These are phyloP conservation scores for Phytophthora colocasiae DNA, from an alignment of 352 stramenopile species.

Conservation along the genomic window DNA sequence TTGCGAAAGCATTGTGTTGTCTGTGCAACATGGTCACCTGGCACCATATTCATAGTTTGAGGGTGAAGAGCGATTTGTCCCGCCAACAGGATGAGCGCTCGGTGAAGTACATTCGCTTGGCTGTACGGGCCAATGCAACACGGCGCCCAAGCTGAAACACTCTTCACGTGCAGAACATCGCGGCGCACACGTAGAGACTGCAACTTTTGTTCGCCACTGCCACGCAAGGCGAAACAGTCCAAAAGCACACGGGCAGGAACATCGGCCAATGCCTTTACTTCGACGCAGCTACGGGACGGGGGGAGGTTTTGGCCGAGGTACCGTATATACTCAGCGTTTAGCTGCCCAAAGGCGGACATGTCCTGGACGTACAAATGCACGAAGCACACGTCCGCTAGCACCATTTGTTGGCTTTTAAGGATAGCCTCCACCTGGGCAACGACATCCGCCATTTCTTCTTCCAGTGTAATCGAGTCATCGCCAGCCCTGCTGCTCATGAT, in stretches of 20 bases:
- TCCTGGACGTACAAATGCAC: conserved; percentile 97
- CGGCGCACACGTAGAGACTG: conserved; percentile 62
- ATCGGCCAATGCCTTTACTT: conserved; percentile 67
- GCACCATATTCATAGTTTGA: conserved; percentile 93
- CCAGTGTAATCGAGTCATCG: conserved; percentile 43
- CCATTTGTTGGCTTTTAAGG: conserved; percentile 55
- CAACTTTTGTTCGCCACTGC: conserved; percentile 70
- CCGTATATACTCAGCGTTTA: conserved; percentile 95
- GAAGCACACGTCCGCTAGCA: conserved; percentile 93
- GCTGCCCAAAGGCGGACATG: conserved; percentile 93
- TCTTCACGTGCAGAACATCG: conserved; percentile 96
- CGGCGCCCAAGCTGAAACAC: conserved; percentile 96
- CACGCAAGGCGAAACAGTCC: conserved; percentile 91
- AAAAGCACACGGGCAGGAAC: conserved; percentile 80
- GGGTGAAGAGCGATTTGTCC: conserved; percentile 98
- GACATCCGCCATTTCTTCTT: conserved; percentile 72
- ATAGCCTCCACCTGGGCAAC: conserved; percentile 50
- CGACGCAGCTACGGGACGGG: conserved; percentile 89
- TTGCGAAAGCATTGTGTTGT: conserved; percentile 70
- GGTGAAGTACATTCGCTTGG: conserved; percentile 95
- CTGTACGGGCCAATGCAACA: conserved; percentile 99
- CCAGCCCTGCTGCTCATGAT: conserved; percentile 53
- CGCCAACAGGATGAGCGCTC: conserved; percentile 93
- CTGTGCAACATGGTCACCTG: conserved; percentile 49
- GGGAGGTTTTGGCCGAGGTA: conserved; percentile 89